A percentile compares a stretch with the other conserved stretches of the same genome.
Conservation (phyloP, 441 rosid species). For the Adansonia rubrostipa region DNA sequence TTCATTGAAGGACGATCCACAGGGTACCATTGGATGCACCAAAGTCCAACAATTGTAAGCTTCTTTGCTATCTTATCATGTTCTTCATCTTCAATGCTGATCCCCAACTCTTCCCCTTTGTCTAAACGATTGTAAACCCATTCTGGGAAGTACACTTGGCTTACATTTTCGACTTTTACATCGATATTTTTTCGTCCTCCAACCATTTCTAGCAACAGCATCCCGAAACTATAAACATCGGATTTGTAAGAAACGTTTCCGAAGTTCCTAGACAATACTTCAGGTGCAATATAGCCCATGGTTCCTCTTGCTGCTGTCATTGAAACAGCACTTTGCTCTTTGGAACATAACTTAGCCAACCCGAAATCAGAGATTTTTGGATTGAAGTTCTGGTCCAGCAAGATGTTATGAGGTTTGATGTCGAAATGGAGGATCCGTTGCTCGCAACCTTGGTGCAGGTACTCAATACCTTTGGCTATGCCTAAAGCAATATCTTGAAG, state of each 20-base stretch:
- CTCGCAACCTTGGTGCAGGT: conserved; percentile 26
- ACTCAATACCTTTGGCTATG: conserved; percentile 25
- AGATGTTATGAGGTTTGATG: conserved; percentile 30
- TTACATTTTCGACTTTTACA: not conserved
- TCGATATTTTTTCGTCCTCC: conserved; percentile 28
- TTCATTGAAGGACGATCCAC: conserved; percentile 44
- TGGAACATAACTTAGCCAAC: conserved; percentile 24
- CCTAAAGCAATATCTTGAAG: conserved; percentile 27
- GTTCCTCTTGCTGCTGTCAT: conserved; percentile 27
- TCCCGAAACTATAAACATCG: conserved; percentile 26
- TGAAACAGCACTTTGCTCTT: conserved; percentile 24
- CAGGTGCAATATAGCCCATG: conserved; percentile 27
- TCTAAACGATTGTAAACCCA: conserved; percentile 28
- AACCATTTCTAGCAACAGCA: conserved; percentile 28
- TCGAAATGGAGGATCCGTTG: conserved; percentile 31
- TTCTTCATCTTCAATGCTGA: conserved; percentile 29
- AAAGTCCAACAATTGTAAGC: conserved; percentile 39
- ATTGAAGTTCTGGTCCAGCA: conserved; percentile 18
- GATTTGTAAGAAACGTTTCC: conserved; percentile 26
- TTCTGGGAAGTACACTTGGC: conserved; percentile 29
- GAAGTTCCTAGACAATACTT: conserved; percentile 26
- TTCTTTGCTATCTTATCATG: conserved; percentile 36
- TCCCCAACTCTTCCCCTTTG: not conserved
- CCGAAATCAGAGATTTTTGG: conserved; percentile 24
- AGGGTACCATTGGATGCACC: conserved; percentile 47